Evolutionary conservation across 805 yeast species (phyloP).

Genomic region (Starmera dryadoides): DNA sequence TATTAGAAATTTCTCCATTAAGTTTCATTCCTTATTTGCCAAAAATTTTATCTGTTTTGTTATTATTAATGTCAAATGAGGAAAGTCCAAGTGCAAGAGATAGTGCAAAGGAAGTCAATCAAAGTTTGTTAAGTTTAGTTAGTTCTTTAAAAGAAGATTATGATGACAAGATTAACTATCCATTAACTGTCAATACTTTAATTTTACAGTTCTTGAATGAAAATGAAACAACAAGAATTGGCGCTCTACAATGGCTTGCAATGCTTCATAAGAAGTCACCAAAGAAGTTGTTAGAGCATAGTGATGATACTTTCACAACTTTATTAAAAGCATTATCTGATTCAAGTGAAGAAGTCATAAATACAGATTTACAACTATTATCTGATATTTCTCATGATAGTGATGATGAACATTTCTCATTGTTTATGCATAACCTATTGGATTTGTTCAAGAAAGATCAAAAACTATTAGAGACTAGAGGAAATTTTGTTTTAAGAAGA

Average conservation of each 20-base stretch:
- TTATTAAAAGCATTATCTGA: conserved; percentile 65
- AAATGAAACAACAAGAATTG: conserved; percentile 74
- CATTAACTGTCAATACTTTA: conserved; percentile 61
- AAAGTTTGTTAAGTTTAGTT: conserved; percentile 44
- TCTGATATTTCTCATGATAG: conserved; percentile 67
- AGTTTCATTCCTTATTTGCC: conserved; percentile 73
- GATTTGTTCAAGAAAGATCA: conserved; percentile 64
- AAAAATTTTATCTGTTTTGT: conserved; percentile 59
- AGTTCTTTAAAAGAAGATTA: conserved; percentile 18
- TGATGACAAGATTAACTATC: conserved; percentile 36
- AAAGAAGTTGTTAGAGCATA: conserved; percentile 42
- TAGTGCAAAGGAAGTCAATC: conserved; percentile 50
- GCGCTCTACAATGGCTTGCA: conserved; percentile 85
- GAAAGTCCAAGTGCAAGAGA: conserved; percentile 39
- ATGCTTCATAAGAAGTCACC: conserved; percentile 72
- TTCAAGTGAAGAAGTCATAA: conserved; percentile 70
- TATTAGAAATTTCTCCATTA: conserved; percentile 66
- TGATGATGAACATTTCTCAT: conserved; percentile 68
- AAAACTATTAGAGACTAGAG: conserved; percentile 57
- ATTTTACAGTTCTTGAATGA: conserved; percentile 67
- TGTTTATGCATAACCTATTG: conserved; percentile 66
- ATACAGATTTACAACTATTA: conserved; percentile 62
- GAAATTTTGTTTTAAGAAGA: conserved; percentile 79
- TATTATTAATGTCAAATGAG: conserved; percentile 48
- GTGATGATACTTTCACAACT: conserved; percentile 66